These are phyloP conservation scores for Acacia pycnantha DNA, from an alignment of 331 rosid species.

Conservation along the genomic window DNA sequence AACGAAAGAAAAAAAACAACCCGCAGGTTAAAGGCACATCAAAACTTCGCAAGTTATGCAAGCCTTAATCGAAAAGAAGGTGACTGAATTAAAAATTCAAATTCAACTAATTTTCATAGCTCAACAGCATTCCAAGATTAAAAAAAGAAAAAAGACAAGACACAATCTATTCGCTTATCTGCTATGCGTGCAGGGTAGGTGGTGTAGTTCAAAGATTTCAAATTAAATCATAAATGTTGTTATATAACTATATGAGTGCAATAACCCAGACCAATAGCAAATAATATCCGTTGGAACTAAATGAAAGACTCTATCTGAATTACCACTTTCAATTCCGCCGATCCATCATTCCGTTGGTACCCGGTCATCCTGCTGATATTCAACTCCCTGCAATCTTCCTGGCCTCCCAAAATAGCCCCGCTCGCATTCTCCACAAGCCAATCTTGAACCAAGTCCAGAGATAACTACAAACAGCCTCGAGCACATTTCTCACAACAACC, in stretches of 20 bases:
- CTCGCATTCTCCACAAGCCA: conserved; percentile 12
- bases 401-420: conserved; percentile 10
- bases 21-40: neutral
- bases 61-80: neutral
- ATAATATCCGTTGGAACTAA: neutral
- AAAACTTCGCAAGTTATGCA: neutral
- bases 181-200: neutral
- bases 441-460: conserved; percentile 9
- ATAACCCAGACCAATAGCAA: neutral
- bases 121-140: no score
- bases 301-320: neutral
- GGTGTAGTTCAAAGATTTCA: neutral
- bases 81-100: neutral
- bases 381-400: conserved; percentile 20
- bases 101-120: neutral
- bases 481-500: neutral
- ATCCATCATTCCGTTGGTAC: conserved; percentile 35
- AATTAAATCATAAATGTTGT: neutral
- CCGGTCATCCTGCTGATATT: conserved; percentile 24
- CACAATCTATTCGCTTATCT: neutral
- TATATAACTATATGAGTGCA: neutral
- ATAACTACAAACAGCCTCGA: neutral
- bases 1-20: neutral
- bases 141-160: neutral
- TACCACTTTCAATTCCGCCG: conserved; percentile 41